phyloP scores from a whole-genome alignment of 1,284 basidiomycete species.

The Rhodofomes roseus region DNA sequence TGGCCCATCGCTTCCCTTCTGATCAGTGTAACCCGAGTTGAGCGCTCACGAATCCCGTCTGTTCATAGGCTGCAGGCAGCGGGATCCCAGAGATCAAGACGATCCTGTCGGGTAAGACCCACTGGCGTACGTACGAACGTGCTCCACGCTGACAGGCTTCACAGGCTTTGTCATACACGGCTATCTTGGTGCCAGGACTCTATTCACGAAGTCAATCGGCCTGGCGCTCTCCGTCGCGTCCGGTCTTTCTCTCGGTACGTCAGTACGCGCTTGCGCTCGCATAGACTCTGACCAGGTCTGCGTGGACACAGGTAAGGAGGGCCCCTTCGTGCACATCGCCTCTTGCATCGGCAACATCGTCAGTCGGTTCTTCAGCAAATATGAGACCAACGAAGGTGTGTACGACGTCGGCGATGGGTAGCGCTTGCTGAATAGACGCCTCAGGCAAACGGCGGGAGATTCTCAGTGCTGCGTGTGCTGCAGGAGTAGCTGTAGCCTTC shows the following conservation, averaged over 20 bases:
- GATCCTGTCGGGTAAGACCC: conserved; percentile 74
- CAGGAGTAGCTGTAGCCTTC: conserved; percentile 88
- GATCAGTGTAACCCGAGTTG: neutral
- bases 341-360: conserved; percentile 95
- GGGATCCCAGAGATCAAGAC: conserved; percentile 98
- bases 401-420: neutral
- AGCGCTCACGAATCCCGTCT: conserved; percentile 3
- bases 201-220: conserved; percentile 91
- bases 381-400: conserved; percentile 88
- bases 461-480: conserved; percentile 88
- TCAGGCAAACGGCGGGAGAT: conserved; percentile 88
- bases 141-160: neutral
- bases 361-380: conserved; percentile 83
- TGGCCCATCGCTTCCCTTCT: neutral
- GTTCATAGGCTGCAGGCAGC: conserved; percentile 79
- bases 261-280: neutral
- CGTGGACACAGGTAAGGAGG: conserved; percentile 69
- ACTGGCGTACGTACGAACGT: neutral
- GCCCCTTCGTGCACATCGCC: conserved; percentile 95
- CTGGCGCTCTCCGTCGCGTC: conserved; percentile 89
- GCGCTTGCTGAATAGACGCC: neutral
- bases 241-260: conserved; percentile 76
- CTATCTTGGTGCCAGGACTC: conserved; percentile 86
- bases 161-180: conserved; percentile 96
- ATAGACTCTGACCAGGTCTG: neutral